Evolutionary conservation across 805 yeast species (phyloP).

Genomic region (Kluyveromyces wickerhamii): DNA sequence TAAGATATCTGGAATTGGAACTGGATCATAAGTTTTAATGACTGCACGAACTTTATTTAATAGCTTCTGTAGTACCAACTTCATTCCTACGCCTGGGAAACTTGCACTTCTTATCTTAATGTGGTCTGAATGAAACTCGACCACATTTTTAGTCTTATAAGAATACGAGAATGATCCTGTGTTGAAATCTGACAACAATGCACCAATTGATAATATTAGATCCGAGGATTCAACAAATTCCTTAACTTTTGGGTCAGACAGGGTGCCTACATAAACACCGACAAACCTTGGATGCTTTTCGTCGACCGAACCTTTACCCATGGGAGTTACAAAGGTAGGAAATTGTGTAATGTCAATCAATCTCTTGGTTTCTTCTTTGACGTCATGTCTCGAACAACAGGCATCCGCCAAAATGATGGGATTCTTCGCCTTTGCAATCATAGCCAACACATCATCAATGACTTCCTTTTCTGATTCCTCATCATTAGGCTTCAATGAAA

Average conservation of each 20-base stretch:
- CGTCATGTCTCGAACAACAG: constrained; percentile 65
- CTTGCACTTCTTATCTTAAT: constrained; percentile 54
- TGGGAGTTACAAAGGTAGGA: constrained; percentile 75
- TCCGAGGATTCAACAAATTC: constrained; percentile 64
- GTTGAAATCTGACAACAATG: constrained; percentile 71
- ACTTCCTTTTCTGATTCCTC: constrained; percentile 49
- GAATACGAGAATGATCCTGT: constrained; percentile 72
- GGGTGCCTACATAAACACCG: constrained; percentile 71
- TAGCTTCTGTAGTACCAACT: constrained; percentile 36
- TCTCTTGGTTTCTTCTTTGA: constrained; percentile 43
- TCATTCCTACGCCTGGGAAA: constrained; percentile 59
- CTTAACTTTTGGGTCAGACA: constrained; percentile 60
- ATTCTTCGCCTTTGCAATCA: constrained; percentile 45
- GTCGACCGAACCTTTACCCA: constrained; percentile 72
- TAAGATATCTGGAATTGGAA: constrained; percentile 39
- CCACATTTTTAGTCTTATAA: constrained; percentile 54
- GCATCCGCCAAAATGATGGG: constrained; percentile 75
- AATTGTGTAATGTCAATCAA: constrained; percentile 55
- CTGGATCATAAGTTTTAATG: constrained; percentile 34
- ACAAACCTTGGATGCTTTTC: constrained; percentile 60
- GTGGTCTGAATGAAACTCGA: constrained; percentile 61
- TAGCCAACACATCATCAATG: constrained; percentile 37
- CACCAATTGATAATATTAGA: constrained; percentile 65
- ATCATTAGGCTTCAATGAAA: constrained; percentile 43
- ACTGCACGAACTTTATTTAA: constrained; percentile 26